Evolutionary conservation across 345 rosid species (phyloP), one percentile per base, ranked within the genome.

Genomic region (Turritis glabra): DNA sequence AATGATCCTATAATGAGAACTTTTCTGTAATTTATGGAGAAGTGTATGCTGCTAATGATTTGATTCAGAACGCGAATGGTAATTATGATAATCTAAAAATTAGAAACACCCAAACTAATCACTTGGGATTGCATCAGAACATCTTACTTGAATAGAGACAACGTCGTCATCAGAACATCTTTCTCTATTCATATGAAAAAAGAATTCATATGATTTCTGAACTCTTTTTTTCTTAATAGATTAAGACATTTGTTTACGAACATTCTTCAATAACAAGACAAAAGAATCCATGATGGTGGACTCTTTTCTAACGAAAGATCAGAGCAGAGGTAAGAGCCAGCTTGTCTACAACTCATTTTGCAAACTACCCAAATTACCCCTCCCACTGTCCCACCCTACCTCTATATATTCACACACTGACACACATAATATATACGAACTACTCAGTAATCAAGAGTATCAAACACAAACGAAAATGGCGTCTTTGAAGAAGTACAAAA

Each of bases 391-490:
- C 47, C 67, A 51, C 22, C 1, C 0, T 1, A 15, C n/a, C 8
- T 6, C 7, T 43, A 17, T 76, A 73, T 71, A 70, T 70, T 63
- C 38, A 60, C 38, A 65, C 21, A 64, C 5, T 53, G 2, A 29
- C 54, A 29, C 71, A 50, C 54, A 57, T 35, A 62, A 23, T 26
- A 74, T 27, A 69, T 26, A 71, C 60, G 33, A 9, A 30, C 33
- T 38, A 54, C 5, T n/a, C 41, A 35, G 1, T 54, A 66, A 52
- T 26, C 75, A 21, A 32, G 38, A 50, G 25, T 10, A 59, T 43
- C 40, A 61, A 1, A 43, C 83, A 82, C 89, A 79, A 88, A 58
- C 21, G 26, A 58, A 56, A 41, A 75, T 76, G 59, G 69, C 7
- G 62, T n/a, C n/a, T 48, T 21, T 50, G 37, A 75, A 43, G 43